Conservation (phyloP, 140 eudicot genomes). For the Eryngium alpinum region DNA sequence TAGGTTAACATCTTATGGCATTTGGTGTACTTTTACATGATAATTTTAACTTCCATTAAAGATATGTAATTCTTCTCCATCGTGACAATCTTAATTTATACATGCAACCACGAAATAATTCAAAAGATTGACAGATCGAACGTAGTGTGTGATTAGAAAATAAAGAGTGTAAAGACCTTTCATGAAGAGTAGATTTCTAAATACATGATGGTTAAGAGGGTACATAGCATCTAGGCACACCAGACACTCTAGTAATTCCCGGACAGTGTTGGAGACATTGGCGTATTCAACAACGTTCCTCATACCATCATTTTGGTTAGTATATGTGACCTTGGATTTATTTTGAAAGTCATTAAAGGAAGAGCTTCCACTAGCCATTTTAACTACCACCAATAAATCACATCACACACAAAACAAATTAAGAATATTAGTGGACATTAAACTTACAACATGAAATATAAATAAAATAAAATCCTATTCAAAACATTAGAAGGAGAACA, state of each 20-base stretch:
- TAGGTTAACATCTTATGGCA: no score
- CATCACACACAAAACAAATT: constrained; percentile 20
- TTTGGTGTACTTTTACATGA: no score
- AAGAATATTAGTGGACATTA: constrained; percentile 12
- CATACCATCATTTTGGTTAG: constrained; percentile 57
- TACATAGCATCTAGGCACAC: constrained; percentile 94
- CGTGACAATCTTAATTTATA: neutral
- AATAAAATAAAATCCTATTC: no score
- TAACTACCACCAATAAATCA: constrained; percentile 16
- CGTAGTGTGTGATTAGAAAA: neutral
- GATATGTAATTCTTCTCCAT: neutral
- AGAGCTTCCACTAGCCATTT: constrained; percentile 48
- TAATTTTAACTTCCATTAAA: no score
- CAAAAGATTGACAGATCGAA: neutral
- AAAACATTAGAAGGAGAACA: no score
- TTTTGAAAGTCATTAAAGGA: constrained; percentile 52
- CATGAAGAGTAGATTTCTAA: neutral
- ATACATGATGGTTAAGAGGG: constrained; percentile 88
- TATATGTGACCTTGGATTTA: constrained; percentile 69
- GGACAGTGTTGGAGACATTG: constrained; percentile 63
- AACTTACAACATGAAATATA: no score
- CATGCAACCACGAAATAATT: no score
- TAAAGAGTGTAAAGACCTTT: neutral
- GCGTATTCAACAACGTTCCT: constrained; percentile 49
- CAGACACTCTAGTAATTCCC: constrained; percentile 81